These are phyloP conservation scores for Athelia psychrophila DNA, from an alignment of 1,284 basidiomycete genomes.

Conservation along the genomic window DNA sequence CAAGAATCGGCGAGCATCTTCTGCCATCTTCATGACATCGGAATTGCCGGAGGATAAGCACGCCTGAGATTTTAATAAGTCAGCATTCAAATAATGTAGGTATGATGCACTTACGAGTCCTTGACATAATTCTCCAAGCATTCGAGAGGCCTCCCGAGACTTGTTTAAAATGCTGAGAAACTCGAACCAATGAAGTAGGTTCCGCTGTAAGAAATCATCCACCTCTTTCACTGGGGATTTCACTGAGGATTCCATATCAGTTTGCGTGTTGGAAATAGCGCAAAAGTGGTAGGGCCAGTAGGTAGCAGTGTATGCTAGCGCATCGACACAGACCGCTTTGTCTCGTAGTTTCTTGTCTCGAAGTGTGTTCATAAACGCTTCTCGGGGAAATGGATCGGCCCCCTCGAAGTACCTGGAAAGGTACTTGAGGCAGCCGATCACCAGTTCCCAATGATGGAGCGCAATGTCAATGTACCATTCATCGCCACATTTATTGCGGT, in stretches of 20 bases:
- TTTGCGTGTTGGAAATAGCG: constrained; percentile 1
- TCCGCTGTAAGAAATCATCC: constrained; percentile 14
- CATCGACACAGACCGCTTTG: constrained; percentile 14
- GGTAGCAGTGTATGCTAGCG: constrained; percentile 19
- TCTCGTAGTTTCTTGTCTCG: constrained; percentile 8
- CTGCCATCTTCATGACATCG: too few species aligned
- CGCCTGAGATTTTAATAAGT: too few species aligned
- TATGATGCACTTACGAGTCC: constrained; percentile 23
- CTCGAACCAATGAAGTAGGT: constrained; percentile 30
- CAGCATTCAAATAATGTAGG: too few species aligned
- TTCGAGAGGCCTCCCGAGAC: constrained; percentile 28
- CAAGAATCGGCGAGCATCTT: constrained; percentile 19
- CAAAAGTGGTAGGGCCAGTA: constrained; percentile 28
- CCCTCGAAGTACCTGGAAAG: too few species aligned
- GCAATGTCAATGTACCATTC: constrained; percentile 26
- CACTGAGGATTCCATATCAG: constrained; percentile 13
- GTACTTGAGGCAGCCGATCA: too few species aligned
- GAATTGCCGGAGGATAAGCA: too few species aligned
- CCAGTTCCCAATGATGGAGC: too few species aligned
- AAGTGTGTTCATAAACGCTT: too few species aligned
- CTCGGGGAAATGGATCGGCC: too few species aligned
- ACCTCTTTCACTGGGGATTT: too few species aligned
- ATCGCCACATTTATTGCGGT: constrained; percentile 21
- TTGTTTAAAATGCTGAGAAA: constrained; percentile 24
- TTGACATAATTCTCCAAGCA: constrained; percentile 20